Conservation (phyloP, 129 eudicot genomes). For the Lactuca saligna region DNA sequence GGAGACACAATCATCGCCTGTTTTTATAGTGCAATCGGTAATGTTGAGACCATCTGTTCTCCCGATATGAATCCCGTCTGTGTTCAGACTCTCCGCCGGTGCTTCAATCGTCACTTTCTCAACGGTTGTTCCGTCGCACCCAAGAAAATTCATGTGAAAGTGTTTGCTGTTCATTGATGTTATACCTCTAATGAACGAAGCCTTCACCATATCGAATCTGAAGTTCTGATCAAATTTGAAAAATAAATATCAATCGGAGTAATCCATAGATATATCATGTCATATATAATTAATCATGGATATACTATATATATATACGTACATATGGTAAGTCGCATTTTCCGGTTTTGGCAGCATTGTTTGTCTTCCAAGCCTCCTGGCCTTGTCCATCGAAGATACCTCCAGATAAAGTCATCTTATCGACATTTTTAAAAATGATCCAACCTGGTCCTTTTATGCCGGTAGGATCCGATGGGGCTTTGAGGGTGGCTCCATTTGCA, state of each 20-base stretch:
- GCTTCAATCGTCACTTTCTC: slow-evolving; percentile 34
- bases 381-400: slow-evolving; percentile 70
- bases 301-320: background rate
- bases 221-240: slow-evolving; percentile 22
- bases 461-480: slow-evolving; percentile 37
- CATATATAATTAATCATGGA: background rate
- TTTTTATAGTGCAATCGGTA: slow-evolving; percentile 31
- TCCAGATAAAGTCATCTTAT: slow-evolving; percentile 34
- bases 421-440: slow-evolving; percentile 37
- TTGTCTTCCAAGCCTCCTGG: slow-evolving; percentile 40
- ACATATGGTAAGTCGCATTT: slow-evolving; percentile 30
- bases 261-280: background rate
- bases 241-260: background rate
- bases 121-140: slow-evolving; percentile 32
- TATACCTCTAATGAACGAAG: slow-evolving; percentile 33
- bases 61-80: slow-evolving; percentile 68
- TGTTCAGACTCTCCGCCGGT: slow-evolving; percentile 51
- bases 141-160: slow-evolving; percentile 41
- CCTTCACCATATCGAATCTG: slow-evolving; percentile 27
- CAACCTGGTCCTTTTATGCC: slow-evolving; percentile 31
- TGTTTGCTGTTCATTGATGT: slow-evolving; percentile 50
- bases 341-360: slow-evolving; percentile 11
- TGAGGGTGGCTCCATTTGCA: slow-evolving; percentile 36
- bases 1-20: slow-evolving; percentile 71
- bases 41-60: slow-evolving; percentile 35